Base-by-base conservation (phyloP, 2,329 filamentous ascomycete species). In the Aspergillus ustus region DNA sequence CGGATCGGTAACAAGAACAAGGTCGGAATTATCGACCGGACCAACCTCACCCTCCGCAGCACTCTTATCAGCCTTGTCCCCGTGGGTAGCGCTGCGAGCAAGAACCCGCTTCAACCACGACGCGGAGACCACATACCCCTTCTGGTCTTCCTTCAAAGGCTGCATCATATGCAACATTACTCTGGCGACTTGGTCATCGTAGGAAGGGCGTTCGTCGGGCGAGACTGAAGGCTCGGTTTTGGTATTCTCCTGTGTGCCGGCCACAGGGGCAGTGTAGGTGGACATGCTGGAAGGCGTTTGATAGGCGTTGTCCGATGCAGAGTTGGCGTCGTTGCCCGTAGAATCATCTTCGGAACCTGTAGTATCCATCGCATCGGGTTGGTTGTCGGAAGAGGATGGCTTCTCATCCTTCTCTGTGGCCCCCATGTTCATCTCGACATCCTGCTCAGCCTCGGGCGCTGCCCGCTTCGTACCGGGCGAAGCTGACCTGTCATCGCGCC, bases 1-100 rank as follows among this genome's bases (percentile, higher is more conserved):
- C 4, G 77, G 78, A 61, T 82, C 80, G 29, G 74, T 82, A 64
- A 88, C 84, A 62, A 88, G 81, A 55, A 93, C 87, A 63, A 97
- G 88, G 72, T 93, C 90, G 0, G 90, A 88, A 73, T 97, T 97
- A 80, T 97, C 92, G 34, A 98, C 85, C 0, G 91, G 91, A 1
- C 93, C 93, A 59, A 95, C 84, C 4, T 87, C 84, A 7, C 85
- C 86, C 61, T 89, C 84, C 11, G 82, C 73, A 9, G 84, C 84
- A n/a, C 83, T 79, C 64, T 91, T 90, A 63, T 84, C 80, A 44
- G 78, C 80, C 55, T 85, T 83, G 64, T 84, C 82, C 20, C 82
- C 83, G 55, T 83, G 78, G 60, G 85, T 84, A 8, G 85, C 82
- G 52, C 85, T 86, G 59, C 91, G 83, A 25, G 90, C 85, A 62